Base-by-base conservation (phyloP, 305 asterid genomes). In the Fraxinus dipetala region DNA sequence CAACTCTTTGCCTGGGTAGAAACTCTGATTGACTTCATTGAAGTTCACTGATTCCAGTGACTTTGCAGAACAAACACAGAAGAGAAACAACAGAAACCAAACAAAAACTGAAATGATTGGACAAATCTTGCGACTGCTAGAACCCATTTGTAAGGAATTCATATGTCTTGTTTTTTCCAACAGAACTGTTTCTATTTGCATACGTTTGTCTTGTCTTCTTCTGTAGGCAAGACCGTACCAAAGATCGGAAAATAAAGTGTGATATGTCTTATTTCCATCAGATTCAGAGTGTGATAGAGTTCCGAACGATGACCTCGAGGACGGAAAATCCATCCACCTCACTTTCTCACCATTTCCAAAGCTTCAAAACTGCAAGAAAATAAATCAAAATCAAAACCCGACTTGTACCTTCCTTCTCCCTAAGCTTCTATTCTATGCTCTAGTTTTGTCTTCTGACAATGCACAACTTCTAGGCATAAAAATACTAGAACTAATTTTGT, bases 51-150 rank as follows among this genome's bases (percentile, higher is more conserved):
- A 83, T 70, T 82, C 85, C 14, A 31, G 24, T 69, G 75, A 70
- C 22, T 70, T 69, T 30, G 80, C 97, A 3, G 91, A 89, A 83
- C 87, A 89, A 85, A 92, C 86, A 30, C 83, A 85, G 83, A 87
- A 87, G 72, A 87, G n/a, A 48, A 91, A 73, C 36, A 90, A 83
- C 56, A 91, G 80, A 87, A 89, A 85, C 87, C 87, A 88, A 84
- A 92, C 91, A 85, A 93, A 70, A 83, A 76, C 54, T 0, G 79
- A 77, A 91, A 93, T 90, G 93, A 90, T 84, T 87, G 94, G 91
- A 31, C 91, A 90, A 76, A 83, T 85, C 78, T 83, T 87, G 87
- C 61, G 74, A 79, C 72, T 63, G 79, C 81, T 75, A 31, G 22
- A 83, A 81, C 59, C 93, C 95, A 90, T 87, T 69, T 80, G 84